These are phyloP conservation scores for Cinnamomum micranthum DNA, from an alignment of 164 flowering plant genomes.

Conservation along the genomic window DNA sequence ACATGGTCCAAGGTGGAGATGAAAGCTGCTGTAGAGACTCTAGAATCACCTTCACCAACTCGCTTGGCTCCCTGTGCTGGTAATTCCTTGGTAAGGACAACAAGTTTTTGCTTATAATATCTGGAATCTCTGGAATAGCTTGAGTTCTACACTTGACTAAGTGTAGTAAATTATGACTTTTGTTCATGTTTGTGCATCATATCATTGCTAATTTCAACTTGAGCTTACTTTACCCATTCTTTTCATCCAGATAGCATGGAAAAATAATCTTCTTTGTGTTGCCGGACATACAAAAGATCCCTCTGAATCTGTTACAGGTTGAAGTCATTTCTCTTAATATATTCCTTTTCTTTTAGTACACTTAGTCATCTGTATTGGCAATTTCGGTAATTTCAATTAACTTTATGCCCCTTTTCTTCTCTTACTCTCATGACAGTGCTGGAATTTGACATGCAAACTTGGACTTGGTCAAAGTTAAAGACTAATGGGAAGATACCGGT, in stretches of 20 bases:
- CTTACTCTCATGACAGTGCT: constrained; percentile 55
- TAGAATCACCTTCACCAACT: constrained; percentile 44
- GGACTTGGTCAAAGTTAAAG: constrained; percentile 79
- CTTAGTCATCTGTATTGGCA: neutral
- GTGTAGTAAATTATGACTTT: neutral
- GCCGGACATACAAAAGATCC: constrained; percentile 98
- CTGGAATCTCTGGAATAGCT: neutral
- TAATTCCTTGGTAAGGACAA: constrained; percentile 80
- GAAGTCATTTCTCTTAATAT: neutral
- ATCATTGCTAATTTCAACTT: constrained; percentile 1
- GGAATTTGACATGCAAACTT: constrained; percentile 72
- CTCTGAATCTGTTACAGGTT: constrained; percentile 84
- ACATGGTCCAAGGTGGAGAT: constrained; percentile 85
- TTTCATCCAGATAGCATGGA: constrained; percentile 79
- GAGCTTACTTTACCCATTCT: neutral
- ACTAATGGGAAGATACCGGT: constrained; percentile 96
- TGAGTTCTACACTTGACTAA: neutral
- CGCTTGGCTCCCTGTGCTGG: constrained; percentile 78
- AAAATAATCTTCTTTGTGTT: constrained; percentile 79
- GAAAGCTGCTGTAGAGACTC: constrained; percentile 39
- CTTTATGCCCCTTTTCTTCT: constrained; percentile 1
- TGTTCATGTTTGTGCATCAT: constrained; percentile 3
- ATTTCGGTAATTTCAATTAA: neutral
- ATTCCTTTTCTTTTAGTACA: neutral
- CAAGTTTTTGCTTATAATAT: constrained; percentile 1